phyloP scores from a whole-genome alignment of 305 asterid genomes.

The Solanum hybrid region DNA sequence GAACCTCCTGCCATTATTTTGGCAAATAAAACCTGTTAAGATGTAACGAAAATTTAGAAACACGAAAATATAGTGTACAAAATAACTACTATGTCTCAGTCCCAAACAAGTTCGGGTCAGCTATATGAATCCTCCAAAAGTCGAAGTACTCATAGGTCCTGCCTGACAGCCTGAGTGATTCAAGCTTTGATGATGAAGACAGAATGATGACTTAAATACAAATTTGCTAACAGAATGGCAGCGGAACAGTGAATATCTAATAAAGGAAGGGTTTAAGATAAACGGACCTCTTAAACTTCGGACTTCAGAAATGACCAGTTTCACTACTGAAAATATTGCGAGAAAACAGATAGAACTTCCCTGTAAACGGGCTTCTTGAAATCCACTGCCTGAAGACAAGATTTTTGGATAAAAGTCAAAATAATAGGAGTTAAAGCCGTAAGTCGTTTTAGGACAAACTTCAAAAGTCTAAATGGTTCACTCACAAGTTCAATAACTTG shows the following conservation, averaged over 20 bases:
- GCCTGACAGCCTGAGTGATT: neutral
- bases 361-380: slow-evolving; percentile 85
- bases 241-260: neutral
- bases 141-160: neutral
- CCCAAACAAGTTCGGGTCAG: neutral
- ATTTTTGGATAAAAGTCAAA: neutral
- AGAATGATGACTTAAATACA: neutral
- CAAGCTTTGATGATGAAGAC: neutral
- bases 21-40: neutral
- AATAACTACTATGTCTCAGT: neutral
- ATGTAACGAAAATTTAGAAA: neutral
- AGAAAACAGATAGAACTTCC: slow-evolving; percentile 57
- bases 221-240: neutral
- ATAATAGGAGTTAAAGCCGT: neutral
- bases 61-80: neutral
- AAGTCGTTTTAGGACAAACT: neutral
- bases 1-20: neutral
- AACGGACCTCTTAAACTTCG: neutral
- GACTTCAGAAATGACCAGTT: neutral
- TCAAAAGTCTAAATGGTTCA: slow-evolving; percentile 5
- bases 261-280: neutral
- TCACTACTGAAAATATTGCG: slow-evolving; percentile 48
- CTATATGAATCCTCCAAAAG: neutral
- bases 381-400: slow-evolving; percentile 66
- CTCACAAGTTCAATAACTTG: slow-evolving; percentile 56